These are phyloP conservation scores for Cordyceps javanica DNA, from an alignment of 2,329 filamentous ascomycete species.

Conservation along the genomic window DNA sequence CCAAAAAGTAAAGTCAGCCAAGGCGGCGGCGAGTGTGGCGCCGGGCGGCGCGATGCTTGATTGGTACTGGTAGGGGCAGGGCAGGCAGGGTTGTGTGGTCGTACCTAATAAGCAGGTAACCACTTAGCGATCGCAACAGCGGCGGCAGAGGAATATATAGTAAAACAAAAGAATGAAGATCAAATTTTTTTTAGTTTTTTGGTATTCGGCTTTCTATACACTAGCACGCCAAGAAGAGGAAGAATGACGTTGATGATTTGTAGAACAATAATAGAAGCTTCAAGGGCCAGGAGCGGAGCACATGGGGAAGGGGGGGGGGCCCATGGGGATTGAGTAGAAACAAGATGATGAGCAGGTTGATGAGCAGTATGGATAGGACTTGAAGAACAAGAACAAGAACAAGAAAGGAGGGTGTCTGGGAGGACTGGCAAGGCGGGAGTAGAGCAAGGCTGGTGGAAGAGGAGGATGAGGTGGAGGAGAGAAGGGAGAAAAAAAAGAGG, in stretches of 20 bases:
- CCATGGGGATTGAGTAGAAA: background rate
- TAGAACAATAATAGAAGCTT: too few relatives aligned
- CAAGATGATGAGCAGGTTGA: background rate
- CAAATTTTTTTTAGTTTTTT: background rate
- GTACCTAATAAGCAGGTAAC: too few relatives aligned
- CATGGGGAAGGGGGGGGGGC: background rate
- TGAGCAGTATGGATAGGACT: too few relatives aligned
- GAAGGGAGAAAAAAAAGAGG: too few relatives aligned
- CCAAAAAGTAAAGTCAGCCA: slow-evolving; percentile 2
- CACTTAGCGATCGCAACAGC: background rate
- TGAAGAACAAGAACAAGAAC: background rate
- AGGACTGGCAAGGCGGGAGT: background rate
- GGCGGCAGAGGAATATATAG: background rate
- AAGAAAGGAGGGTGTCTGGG: background rate
- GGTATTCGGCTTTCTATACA: background rate
- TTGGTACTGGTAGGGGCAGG: background rate
- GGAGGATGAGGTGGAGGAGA: background rate
- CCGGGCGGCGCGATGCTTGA: slow-evolving; percentile 9
- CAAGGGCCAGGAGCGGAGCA: background rate
- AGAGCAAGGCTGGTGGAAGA: background rate
- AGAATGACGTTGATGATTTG: background rate
- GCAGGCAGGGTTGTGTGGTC: background rate
- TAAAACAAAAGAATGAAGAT: background rate
- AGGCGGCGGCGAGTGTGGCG: slow-evolving; percentile 6
- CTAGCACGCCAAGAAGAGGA: background rate